phyloP scores from a whole-genome alignment of 257 asterid species.

The Solanum peruvianum region DNA sequence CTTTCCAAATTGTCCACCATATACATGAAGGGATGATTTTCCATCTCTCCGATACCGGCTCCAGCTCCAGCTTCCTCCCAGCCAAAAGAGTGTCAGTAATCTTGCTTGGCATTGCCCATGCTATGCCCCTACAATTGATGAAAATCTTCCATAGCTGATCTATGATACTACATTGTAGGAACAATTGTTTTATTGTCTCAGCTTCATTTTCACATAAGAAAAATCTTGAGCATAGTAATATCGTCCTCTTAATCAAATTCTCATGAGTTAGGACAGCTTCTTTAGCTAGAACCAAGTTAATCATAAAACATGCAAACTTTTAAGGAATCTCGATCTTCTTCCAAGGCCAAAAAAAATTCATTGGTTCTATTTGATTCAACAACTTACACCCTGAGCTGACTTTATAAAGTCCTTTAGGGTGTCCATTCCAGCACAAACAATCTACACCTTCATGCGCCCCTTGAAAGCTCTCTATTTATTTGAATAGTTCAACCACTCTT shows the following conservation, averaged over 20 bases:
- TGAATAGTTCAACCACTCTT: background rate
- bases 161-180: background rate
- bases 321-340: background rate
- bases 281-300: background rate
- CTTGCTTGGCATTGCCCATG: background rate
- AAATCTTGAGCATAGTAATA: background rate
- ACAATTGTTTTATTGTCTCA: background rate
- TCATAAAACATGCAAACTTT: background rate
- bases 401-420: background rate
- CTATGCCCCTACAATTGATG: background rate
- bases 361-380: background rate
- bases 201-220: background rate
- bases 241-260: background rate
- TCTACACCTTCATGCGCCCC: background rate
- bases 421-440: background rate
- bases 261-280: background rate
- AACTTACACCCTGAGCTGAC: background rate
- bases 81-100: background rate
- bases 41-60: background rate
- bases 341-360: background rate
- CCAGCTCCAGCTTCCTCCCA: background rate
- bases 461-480: background rate
- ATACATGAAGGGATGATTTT: background rate
- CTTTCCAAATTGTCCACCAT: background rate
- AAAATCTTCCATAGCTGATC: background rate